Evolutionary conservation across 75 land plant genomes (phyloP), one percentile per base, ranked within the genome.

Genomic region (Cunninghamia lanceolata): DNA sequence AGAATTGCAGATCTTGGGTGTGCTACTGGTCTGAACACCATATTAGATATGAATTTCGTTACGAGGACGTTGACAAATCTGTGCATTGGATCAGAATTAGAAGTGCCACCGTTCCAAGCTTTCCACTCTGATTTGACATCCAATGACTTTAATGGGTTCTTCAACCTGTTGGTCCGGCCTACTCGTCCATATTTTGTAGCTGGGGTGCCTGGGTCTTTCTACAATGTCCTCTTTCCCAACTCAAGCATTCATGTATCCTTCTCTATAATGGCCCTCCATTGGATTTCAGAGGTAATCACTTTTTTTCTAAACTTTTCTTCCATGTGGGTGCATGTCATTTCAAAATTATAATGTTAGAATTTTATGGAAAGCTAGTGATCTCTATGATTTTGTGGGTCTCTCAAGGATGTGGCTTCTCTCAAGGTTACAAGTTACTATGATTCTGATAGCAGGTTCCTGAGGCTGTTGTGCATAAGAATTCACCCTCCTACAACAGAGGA

Each of bases 131-230:
- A 88, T 71, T 52, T 82, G 52, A 80, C 89, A 35, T 81, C 84
- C 38, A 89, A 82, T 52, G 90, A 89, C 50, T 89, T 89, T 88
- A 89, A 87, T 71, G 83, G 54, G 28, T 80, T 89, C 36, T 83
- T 89, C 73, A 88, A 47, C 39, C 82, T 75, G 35, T 82, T 88
- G 46, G 68, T 39, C 47, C 34, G 36, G 14, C 38, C 7, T 46
- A 56, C 38, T 63, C 39, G 82, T 14, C 68, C 83, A 10, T 88
- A 50, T 77, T 87, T 35, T 42, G 75, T 86, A 6, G 84, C 89
- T 15, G 89, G 79, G 34, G 89, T 88, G 17, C 90, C 89, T 1
- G 89, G 89, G 39, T 87, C 89, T 42, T 87, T 87, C 32, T 63
- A 88, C 83, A 84, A 36, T 9, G 36, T 70, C 9, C 42, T 88